Evolutionary conservation across 805 yeast species (phyloP).

Genomic region (Dipodascus albidus): DNA sequence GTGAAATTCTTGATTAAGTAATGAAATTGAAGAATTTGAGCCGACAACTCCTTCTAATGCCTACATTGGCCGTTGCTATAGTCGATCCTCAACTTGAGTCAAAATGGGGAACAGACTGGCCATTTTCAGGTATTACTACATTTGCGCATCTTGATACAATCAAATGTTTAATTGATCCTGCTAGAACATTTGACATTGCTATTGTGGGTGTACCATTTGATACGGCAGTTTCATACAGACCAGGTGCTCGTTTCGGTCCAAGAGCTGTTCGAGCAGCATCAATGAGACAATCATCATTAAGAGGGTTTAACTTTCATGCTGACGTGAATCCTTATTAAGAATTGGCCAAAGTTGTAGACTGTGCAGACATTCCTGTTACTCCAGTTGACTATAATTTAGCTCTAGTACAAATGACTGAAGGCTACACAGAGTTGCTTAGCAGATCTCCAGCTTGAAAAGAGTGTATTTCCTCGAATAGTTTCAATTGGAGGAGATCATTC

Average conservation of each 20-base stretch:
- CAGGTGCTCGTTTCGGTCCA: slow-evolving; percentile 81
- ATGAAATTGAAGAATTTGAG: too few species aligned
- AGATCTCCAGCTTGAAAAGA: slow-evolving; percentile 19
- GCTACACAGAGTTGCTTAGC: slow-evolving; percentile 41
- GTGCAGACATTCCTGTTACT: slow-evolving; percentile 58
- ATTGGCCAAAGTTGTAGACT: slow-evolving; percentile 47
- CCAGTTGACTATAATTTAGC: slow-evolving; percentile 60
- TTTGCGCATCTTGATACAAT: slow-evolving; percentile 64
- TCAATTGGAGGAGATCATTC: slow-evolving; percentile 82
- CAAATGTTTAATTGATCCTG: slow-evolving; percentile 42
- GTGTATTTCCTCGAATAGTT: slow-evolving; percentile 44
- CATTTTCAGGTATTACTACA: slow-evolving; percentile 30
- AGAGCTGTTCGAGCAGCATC: slow-evolving; percentile 27
- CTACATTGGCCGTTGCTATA: background rate
- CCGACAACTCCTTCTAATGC: too few species aligned
- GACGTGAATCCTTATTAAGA: slow-evolving; percentile 46
- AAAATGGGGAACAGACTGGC: slow-evolving; percentile 69
- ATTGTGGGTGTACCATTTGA: slow-evolving; percentile 75
- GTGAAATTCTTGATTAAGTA: too few species aligned
- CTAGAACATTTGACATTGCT: slow-evolving; percentile 49
- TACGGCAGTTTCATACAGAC: slow-evolving; percentile 66
- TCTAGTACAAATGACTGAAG: slow-evolving; percentile 46
- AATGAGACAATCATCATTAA: slow-evolving; percentile 46
- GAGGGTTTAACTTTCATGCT: slow-evolving; percentile 65
- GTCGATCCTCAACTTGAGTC: slow-evolving; percentile 29